Base-by-base conservation (phyloP, 306 rosid species). In the Myrica gale region DNA sequence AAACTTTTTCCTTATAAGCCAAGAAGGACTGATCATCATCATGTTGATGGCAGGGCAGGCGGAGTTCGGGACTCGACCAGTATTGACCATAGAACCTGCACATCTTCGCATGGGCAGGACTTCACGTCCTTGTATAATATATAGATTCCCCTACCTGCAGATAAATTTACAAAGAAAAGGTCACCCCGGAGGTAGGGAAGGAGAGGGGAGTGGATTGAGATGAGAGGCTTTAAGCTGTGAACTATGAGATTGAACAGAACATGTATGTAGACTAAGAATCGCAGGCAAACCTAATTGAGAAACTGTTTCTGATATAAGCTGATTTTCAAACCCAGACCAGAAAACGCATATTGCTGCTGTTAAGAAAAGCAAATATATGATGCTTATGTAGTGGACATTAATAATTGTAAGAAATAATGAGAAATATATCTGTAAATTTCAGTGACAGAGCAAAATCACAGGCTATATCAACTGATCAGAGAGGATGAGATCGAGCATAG, bases 1-100 rank as follows among this genome's bases (percentile, higher is more conserved):
- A 20, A 67, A 50, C 39, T 54, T 62, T 32, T 21, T 7, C 32
- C 39, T 15, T 47, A 47, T 11, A 75, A 52, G 39, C 66, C 50
- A 55, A 9, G 51, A 39, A 50, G 66, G 43, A 48, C 47, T 9
- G 16, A 17, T 17, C 47, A 44, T 37, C 46, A 60, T 82, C 72
- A 79, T 43, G 80, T 83, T 45, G 89, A 70, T 26, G 69, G 80
- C 74, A 76, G 72, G 73, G 90, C 71, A 63, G 84, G 74, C 2
- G 83, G 32, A 26, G 32, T 47, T 5, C 77, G 82, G 6, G 90
- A 85, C 77, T 91, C 89, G 0, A 91, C 91, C 78, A 89, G 81
- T 20, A 91, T 89, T 68, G 97, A 88, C 97, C 94, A 91, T 0
- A 91, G 87, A 17, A 86, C 89, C 3, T 91, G 97, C 65, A 89